Evolutionary conservation across 345 rosid species (phyloP).

Genomic region (Acer campestre): DNA sequence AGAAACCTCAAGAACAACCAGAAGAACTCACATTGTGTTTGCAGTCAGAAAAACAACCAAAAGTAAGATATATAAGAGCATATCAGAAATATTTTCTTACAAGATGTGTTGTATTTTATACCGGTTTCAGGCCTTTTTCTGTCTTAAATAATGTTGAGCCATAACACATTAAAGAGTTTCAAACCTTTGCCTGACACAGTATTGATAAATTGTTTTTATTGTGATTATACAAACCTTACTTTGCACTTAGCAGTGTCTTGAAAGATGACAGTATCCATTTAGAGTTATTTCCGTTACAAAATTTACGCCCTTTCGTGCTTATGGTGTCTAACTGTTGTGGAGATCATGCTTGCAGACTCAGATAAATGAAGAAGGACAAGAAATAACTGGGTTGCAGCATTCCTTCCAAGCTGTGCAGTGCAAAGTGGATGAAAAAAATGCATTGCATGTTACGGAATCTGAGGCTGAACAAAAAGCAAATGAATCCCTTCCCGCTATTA

Average conservation of each 20-base stretch:
- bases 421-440: slow-evolving; percentile 20
- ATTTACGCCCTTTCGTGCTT: background rate
- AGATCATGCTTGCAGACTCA: slow-evolving; percentile 18
- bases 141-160: background rate
- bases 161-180: background rate
- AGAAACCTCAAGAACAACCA: background rate
- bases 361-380: slow-evolving; percentile 22
- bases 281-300: background rate
- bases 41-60: background rate
- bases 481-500: slow-evolving; percentile 18
- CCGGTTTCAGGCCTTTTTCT: background rate
- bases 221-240: background rate
- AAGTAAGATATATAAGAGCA: background rate
- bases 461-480: slow-evolving; percentile 20
- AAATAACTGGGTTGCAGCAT: slow-evolving; percentile 14
- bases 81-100: background rate
- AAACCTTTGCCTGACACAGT: background rate
- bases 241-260: background rate
- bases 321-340: slow-evolving; percentile 12
- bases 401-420: slow-evolving; percentile 19
- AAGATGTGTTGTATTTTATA: background rate
- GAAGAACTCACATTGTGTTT: background rate
- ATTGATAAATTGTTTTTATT: background rate
- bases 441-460: slow-evolving; percentile 28
- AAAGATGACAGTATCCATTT: background rate